A percentile compares a stretch with the other conserved stretches of the same genome.
phyloP scores from a whole-genome alignment of 148 eudicot genomes.

The Linanthus parryae region DNA sequence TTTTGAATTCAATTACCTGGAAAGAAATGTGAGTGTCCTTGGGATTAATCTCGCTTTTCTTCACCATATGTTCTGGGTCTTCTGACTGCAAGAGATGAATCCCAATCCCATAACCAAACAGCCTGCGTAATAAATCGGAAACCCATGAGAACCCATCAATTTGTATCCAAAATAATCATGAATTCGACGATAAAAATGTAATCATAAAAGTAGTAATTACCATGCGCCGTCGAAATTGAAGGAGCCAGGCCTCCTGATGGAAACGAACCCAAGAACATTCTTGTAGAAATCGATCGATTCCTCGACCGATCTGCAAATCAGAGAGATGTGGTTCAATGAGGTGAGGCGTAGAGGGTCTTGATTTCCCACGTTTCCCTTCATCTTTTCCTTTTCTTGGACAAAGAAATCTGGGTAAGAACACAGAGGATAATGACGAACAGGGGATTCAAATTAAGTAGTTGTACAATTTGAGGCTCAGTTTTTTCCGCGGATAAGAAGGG shows the following conservation, averaged over 20 bases:
- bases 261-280: conserved; percentile 41
- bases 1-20: conserved; percentile 16
- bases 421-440: too few relatives aligned
- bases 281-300: conserved; percentile 43
- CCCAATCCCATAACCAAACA: conserved; percentile 43
- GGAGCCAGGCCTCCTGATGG: conserved; percentile 33
- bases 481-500: too few relatives aligned
- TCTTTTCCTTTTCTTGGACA: too few relatives aligned
- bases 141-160: neutral
- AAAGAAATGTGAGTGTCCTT: conserved; percentile 53
- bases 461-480: too few relatives aligned
- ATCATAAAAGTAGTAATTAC: conserved; percentile 12
- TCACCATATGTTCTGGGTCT: conserved; percentile 18
- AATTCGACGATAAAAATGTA: neutral
- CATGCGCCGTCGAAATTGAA: conserved; percentile 52
- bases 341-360: conserved; percentile 30
- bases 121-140: conserved; percentile 19
- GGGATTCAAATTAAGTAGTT: too few relatives aligned
- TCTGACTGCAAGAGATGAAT: conserved; percentile 44
- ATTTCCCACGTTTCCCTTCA: conserved; percentile 17
- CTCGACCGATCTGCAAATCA: conserved; percentile 31
- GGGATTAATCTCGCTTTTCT: conserved; percentile 35
- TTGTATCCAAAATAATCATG: neutral
- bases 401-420: too few relatives aligned
- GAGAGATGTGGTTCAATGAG: conserved; percentile 47